phyloP scores from a whole-genome alignment of 176 grass and related monocot species.

The Aechmea fasciata region DNA sequence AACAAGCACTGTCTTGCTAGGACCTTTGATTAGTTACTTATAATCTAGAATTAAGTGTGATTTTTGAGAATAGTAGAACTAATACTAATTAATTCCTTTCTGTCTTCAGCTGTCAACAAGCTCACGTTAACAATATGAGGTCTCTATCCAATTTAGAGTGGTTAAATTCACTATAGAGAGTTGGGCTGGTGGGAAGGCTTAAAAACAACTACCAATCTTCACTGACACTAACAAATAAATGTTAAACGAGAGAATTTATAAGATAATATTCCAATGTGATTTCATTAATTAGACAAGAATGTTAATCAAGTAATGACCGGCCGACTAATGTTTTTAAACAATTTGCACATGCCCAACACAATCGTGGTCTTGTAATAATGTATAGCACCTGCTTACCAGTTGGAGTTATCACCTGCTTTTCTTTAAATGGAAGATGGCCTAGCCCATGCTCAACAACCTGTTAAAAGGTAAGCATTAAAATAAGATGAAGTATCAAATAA shows the following conservation, averaged over 20 bases:
- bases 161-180: too few species aligned
- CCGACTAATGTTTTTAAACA: not conserved
- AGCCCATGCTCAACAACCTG: slow-evolving; percentile 97
- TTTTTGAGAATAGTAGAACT: too few species aligned
- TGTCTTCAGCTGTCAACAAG: too few species aligned
- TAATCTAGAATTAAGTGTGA: too few species aligned
- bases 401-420: slow-evolving; percentile 87
- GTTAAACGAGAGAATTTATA: slow-evolving; percentile 14
- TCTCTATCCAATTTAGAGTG: too few species aligned
- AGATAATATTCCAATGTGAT: not conserved
- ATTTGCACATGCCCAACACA: not conserved
- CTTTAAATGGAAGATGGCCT: slow-evolving; percentile 79
- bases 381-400: slow-evolving; percentile 51
- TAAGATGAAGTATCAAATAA: slow-evolving; percentile 9
- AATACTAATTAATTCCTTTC: too few species aligned
- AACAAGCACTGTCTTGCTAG: too few species aligned
- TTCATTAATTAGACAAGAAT: not conserved
- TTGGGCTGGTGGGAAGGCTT: not conserved
- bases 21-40: too few species aligned
- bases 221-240: slow-evolving; percentile 8
- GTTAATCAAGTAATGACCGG: not conserved
- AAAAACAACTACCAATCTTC: not conserved
- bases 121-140: too few species aligned
- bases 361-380: not conserved
- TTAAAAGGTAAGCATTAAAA: slow-evolving; percentile 14